These are phyloP conservation scores for Sphagnum tenellum DNA, from an alignment of 225 moss, liverwort and hornwort genomes.

Conservation along the genomic window DNA sequence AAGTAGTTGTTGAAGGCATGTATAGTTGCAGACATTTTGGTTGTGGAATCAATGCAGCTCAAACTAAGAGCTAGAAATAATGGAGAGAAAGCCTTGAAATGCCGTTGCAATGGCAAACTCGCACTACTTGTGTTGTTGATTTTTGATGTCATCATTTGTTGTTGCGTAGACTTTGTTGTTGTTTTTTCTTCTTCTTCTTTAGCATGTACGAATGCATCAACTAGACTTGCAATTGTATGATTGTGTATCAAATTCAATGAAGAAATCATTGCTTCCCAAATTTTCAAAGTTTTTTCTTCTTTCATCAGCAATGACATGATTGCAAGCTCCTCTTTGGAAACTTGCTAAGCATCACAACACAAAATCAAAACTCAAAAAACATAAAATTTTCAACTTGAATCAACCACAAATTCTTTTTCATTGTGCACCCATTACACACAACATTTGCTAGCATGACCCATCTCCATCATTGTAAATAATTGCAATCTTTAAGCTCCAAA, in stretches of 20 bases:
- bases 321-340: constrained; percentile 22
- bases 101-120: not conserved
- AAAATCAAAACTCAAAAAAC: not conserved
- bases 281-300: constrained; percentile 3
- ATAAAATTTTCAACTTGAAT: not conserved
- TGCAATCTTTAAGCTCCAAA: too few relatives aligned
- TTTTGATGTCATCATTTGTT: too few relatives aligned
- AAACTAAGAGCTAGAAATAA: constrained; percentile 29
- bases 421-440: not conserved
- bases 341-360: constrained; percentile 14
- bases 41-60: constrained; percentile 64
- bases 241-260: constrained; percentile 7
- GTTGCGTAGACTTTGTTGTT: too few relatives aligned
- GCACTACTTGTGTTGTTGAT: too few relatives aligned
- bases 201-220: not conserved
- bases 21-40: constrained; percentile 42
- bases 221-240: constrained; percentile 12
- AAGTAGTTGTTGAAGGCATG: constrained; percentile 42
- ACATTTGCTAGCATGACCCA: too few relatives aligned
- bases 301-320: constrained; percentile 16
- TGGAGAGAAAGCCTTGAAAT: not conserved
- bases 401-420: not conserved
- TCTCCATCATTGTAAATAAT: too few relatives aligned
- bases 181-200: too few relatives aligned
- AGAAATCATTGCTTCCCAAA: constrained; percentile 3